Conservation (phyloP, 1,284 basidiomycete genomes). For the Xerocomus minutiporus region DNA sequence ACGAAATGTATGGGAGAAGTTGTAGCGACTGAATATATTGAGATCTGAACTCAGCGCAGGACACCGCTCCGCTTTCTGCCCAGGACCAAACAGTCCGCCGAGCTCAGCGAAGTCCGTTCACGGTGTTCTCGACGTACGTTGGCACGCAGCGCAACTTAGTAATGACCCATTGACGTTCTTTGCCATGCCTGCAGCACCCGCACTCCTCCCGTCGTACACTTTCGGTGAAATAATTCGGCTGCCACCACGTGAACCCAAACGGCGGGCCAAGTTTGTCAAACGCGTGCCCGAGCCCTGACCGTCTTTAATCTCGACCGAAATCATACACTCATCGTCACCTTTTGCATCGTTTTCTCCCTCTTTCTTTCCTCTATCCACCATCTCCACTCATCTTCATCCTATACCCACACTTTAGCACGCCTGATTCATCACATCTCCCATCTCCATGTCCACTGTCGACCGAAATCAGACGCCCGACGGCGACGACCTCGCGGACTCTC, state of each 20-base stretch:
- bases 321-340: constrained; percentile 29
- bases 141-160: constrained; percentile 14
- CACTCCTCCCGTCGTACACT: constrained; percentile 13
- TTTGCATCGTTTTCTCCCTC: constrained; percentile 17
- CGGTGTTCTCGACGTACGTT: constrained; percentile 24
- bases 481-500: constrained; percentile 34
- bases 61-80: constrained; percentile 16
- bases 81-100: constrained; percentile 30
- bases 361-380: not conserved
- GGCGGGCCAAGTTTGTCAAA: constrained; percentile 34
- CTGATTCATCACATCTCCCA: constrained; percentile 11
- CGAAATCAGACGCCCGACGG: constrained; percentile 37
- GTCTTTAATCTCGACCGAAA: constrained; percentile 31
- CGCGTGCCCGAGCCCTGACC: constrained; percentile 31
- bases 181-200: constrained; percentile 20
- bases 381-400: constrained; percentile 1
- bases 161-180: constrained; percentile 24
- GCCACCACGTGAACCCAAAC: constrained; percentile 33
- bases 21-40: too few species aligned
- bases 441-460: constrained; percentile 31
- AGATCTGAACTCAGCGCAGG: constrained; percentile 26
- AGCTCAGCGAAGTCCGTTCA: constrained; percentile 31
- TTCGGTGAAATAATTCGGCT: constrained; percentile 26
- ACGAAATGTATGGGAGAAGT: too few species aligned
- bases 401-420: constrained; percentile 3